These are phyloP conservation scores for Sarocladium kiliense DNA, from an alignment of 2,329 filamentous ascomycete genomes.

Conservation along the genomic window DNA sequence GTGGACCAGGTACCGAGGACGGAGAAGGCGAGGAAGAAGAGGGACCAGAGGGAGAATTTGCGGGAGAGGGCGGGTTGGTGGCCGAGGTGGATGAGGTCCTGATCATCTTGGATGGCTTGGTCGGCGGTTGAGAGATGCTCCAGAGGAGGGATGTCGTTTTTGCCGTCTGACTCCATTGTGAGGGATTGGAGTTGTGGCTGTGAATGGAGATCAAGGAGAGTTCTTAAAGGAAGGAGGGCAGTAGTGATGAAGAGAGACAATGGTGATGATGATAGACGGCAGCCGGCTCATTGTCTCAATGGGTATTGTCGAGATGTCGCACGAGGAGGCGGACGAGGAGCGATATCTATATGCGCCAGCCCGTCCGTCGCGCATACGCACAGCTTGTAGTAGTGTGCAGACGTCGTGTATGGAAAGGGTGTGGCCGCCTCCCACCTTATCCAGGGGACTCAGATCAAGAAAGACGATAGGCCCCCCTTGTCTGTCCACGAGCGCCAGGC, in stretches of 20 bases:
- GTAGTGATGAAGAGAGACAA: no score
- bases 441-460: no score
- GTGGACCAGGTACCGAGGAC: constrained; percentile 47
- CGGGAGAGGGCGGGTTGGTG: constrained; percentile 20
- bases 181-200: not conserved
- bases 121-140: constrained; percentile 2
- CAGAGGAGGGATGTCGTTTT: not conserved
- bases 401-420: no score
- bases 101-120: constrained; percentile 15
- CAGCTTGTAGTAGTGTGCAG: no score
- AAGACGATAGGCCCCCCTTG: no score
- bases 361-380: no score
- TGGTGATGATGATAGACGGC: no score
- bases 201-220: no score
- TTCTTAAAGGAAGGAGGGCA: no score
- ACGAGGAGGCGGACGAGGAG: not conserved
- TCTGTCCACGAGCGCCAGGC: no score
- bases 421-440: no score
- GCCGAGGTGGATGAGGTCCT: constrained; percentile 20
- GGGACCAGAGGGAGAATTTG: constrained; percentile 41
- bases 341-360: constrained; percentile 1
- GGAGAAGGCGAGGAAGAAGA: constrained; percentile 44
- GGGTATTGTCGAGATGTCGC: no score
- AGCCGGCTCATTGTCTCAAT: not conserved
- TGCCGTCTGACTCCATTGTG: not conserved